Evolutionary conservation across 2,329 filamentous ascomycete genomes (phyloP).

Genomic region (Cordyceps fumosorosea): DNA sequence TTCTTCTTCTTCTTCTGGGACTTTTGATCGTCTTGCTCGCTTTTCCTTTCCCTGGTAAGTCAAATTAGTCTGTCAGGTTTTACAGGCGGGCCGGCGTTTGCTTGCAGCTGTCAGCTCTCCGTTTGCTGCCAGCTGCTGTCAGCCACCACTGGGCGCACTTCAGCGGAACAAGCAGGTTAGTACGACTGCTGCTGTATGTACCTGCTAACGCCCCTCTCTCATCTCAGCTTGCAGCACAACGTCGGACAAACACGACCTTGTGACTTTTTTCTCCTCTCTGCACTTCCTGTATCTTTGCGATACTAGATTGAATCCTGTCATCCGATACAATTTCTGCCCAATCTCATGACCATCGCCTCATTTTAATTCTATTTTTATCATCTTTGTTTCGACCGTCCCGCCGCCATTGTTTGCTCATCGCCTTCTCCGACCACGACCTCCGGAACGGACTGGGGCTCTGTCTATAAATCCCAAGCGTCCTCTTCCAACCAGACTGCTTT

Average conservation of each 20-base stretch:
- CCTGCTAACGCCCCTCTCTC: neutral
- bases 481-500: neutral
- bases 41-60: too few species aligned
- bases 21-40: too few species aligned
- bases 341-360: neutral
- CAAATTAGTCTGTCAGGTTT: too few species aligned
- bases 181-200: too few species aligned
- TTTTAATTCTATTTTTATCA: neutral
- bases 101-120: neutral
- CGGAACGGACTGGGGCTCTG: neutral
- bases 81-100: neutral
- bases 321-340: neutral
- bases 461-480: neutral
- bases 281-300: too few species aligned
- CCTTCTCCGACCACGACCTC: neutral
- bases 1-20: too few species aligned
- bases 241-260: slow-evolving; percentile 4
- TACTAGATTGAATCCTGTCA: neutral
- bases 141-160: neutral
- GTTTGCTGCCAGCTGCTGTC: neutral
- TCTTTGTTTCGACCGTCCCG: neutral
- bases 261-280: neutral
- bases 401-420: neutral
- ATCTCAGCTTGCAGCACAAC: neutral
- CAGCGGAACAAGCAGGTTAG: too few species aligned